Conservation (phyloP, 257 asterid species). For the Nicotiana tomentosiformis region DNA sequence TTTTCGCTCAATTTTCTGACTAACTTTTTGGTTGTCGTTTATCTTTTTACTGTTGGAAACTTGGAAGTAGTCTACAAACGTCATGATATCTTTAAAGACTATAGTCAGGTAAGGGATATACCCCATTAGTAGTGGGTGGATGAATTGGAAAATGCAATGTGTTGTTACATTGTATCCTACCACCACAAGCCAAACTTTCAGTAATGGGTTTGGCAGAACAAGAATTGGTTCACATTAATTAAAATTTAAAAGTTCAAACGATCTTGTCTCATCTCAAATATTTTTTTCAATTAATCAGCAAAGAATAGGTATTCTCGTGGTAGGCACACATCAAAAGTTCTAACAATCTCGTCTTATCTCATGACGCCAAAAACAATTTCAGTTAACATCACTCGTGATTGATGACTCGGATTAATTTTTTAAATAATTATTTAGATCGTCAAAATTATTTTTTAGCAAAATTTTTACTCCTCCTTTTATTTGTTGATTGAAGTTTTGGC, state of each 20-base stretch:
- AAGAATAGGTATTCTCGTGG: background rate
- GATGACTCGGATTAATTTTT: background rate
- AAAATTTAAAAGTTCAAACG: background rate
- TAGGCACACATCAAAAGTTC: constrained; percentile 8
- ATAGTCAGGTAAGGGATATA: background rate
- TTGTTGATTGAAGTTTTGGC: background rate
- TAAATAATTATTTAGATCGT: background rate
- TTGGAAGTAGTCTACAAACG: constrained; percentile 15
- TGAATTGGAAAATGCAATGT: constrained; percentile 3
- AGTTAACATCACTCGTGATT: background rate
- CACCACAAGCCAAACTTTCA: constrained; percentile 11
- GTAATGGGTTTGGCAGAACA: constrained; percentile 19
- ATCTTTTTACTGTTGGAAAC: constrained; percentile 7
- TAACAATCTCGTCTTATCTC: background rate
- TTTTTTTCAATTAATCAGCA: background rate
- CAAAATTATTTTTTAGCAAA: background rate
- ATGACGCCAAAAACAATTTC: background rate
- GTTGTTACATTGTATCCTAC: constrained; percentile 7
- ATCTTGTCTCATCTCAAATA: background rate
- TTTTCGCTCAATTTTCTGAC: too few relatives aligned
- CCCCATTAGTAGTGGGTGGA: constrained; percentile 16
- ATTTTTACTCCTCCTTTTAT: background rate
- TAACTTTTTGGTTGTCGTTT: background rate
- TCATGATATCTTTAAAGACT: constrained; percentile 13
- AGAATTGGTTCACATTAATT: background rate